Percentiles rank a stretch among this genome's conserved stretches.
Conservation (phyloP, 2,329 filamentous ascomycete species). For the Alternaria triticimaculans region DNA sequence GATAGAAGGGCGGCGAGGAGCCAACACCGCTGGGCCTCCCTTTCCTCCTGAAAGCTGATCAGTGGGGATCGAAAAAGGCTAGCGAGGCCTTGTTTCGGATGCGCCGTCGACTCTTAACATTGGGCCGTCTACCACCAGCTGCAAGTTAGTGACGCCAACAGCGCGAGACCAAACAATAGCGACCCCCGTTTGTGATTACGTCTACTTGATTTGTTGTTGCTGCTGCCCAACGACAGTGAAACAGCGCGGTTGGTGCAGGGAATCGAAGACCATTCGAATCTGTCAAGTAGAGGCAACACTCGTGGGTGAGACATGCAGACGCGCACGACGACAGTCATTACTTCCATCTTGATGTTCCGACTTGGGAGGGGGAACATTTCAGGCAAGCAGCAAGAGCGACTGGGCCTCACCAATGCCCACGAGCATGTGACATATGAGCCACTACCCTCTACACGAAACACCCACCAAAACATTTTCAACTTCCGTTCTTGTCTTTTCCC, state of each 20-base stretch:
- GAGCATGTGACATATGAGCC: too few relatives aligned
- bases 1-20: constrained; percentile 10
- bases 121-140: constrained; percentile 6
- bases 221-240: neutral
- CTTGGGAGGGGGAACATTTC: too few relatives aligned
- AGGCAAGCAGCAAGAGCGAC: too few relatives aligned
- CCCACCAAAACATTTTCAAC: too few relatives aligned
- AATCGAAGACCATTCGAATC: too few relatives aligned
- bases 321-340: too few relatives aligned
- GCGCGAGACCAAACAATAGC: constrained; percentile 7
- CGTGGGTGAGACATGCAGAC: neutral
- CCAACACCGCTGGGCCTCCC: neutral
- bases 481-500: too few relatives aligned
- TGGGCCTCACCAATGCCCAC: too few relatives aligned
- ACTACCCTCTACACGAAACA: too few relatives aligned
- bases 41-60: constrained; percentile 10
- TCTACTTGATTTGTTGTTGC: neutral
- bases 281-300: too few relatives aligned
- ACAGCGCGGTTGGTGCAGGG: neutral
- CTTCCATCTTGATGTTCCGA: too few relatives aligned
- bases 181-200: neutral
- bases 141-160: neutral
- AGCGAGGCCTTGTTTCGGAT: constrained; percentile 19
- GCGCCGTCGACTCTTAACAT: neutral
- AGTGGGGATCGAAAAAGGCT: constrained; percentile 9